Evolutionary conservation across 2,329 filamentous ascomycete genomes (phyloP), one percentile per base, ranked within the genome.

Genomic region (Xylaria multiplex): DNA sequence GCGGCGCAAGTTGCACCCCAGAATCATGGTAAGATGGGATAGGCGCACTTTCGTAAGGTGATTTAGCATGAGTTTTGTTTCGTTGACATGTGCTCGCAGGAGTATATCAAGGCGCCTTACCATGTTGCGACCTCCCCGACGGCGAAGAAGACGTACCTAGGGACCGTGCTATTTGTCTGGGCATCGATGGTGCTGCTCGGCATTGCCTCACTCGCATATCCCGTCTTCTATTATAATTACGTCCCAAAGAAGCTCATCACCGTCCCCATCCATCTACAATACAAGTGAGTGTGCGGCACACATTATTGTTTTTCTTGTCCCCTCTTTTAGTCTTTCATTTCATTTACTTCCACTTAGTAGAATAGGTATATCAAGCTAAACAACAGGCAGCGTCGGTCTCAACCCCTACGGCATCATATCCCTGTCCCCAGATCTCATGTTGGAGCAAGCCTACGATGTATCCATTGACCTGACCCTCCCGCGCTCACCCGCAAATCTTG

Each of bases 401-500:
- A 82, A 87, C 65, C 86, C 86, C 0, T 88, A 84, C 68, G 86
- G 82, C 64, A 74, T 87, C 55, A 77, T 81, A 13, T 77, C 81
- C 30, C 79, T 88, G 37, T 73, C 78, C 1, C 77, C 81, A 16
- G 83, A 86, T 53, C 81, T 96, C 68, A 88, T 91, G 70, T 83
- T 88, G 19, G 84, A 87, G 53, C 95, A 97, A 77, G 85, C 90
- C 54, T 99, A 99, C 83, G 93, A 98, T 77, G 86, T 99, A 48
- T 85, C 86, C 5, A 84, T 98, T 1, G 83, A 88, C 24, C 84
- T 99, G 37, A 85, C 87, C 3, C 83, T 99, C 69, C 96, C 96
- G 19, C 89, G 90, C 46, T 96, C 93, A 2, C 89, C 88, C 0
- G 79, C 84, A 1, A 99, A 99, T 74, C 80, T 91, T 24, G 86